Evolutionary conservation across 2,329 filamentous ascomycete genomes (phyloP), one percentile per base, ranked within the genome.

Genomic region (Thelonectria olida): DNA sequence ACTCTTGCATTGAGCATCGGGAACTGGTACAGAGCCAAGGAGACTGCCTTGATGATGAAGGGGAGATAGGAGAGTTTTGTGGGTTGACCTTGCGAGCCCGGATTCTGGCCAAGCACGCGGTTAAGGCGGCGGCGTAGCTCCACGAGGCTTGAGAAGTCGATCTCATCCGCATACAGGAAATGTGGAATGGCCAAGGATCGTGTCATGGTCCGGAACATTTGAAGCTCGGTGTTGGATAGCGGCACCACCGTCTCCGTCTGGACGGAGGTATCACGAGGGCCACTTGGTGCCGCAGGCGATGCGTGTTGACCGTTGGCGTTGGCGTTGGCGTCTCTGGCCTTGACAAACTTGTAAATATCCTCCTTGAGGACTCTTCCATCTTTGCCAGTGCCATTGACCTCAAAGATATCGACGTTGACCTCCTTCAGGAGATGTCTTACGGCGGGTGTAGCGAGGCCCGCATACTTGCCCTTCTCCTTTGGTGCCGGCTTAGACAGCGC

Each of bases 141-240:
- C 60, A 88, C 88, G 5, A 99, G 85, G 38, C 85, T 82, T 42
- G 91, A 90, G 76, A 97, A 90, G 79, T 96, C 91, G 50, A 97
- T 83, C 74, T 95, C 92, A 78, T 97, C 93, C 38, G 93, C 91
- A 80, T 97, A 99, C 62, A 98, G 87, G 79, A 99, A 97, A 79
- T 98, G 96, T 0, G 96, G 96, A 70, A 97, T 98, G 51, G 80
- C 87, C 65, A 99, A 85, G 2, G 95, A 97, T 60, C 89, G 89
- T 13, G 95, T 97, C 96, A 99, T 99, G 62, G 89, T 86, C 81
- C 96, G 97, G 88, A 97, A 98, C 96, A 99, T 99, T 74, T 93
- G 91, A 36, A 87, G 84, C 79, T 98, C 95, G 13, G 92, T 91
- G 36, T 89, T 90, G 12, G 92, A 92, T 63, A 99, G 82, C 58